Conservation (phyloP, 768 basidiomycete genomes). For the Podaxis rugospora region DNA sequence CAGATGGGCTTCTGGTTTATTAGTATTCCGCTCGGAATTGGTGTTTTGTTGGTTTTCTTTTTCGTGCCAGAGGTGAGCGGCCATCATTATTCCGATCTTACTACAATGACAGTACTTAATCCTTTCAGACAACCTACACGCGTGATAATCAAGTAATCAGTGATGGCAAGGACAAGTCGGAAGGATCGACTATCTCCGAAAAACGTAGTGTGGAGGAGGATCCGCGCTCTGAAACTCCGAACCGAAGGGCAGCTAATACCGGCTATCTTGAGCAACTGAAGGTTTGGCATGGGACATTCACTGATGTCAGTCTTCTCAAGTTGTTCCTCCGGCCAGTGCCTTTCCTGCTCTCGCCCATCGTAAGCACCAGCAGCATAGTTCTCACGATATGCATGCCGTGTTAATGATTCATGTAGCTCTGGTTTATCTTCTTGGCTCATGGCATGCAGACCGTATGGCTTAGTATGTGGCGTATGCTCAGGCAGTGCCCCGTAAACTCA, state of each 20-base stretch:
- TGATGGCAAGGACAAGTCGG: neutral
- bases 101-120: neutral
- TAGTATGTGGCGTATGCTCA: conserved; percentile 21
- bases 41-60: conserved; percentile 33
- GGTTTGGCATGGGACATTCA: conserved; percentile 34
- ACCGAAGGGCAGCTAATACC: conserved; percentile 10
- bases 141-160: conserved; percentile 11
- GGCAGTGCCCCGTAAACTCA: neutral
- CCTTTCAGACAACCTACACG: conserved; percentile 29
- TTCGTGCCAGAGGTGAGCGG: conserved; percentile 36
- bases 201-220: conserved; percentile 17
- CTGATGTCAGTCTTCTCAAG: conserved; percentile 28
- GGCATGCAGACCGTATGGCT: conserved; percentile 43
- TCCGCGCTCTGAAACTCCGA: conserved; percentile 9
- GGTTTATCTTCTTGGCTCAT: conserved; percentile 33
- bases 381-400: neutral
- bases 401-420: conserved; percentile 19
- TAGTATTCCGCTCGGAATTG: conserved; percentile 35
- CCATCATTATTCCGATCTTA: neutral
- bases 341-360: conserved; percentile 37
- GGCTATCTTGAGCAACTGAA: conserved; percentile 31
- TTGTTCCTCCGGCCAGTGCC: conserved; percentile 38
- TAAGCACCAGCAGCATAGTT: conserved; percentile 16
- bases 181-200: conserved; percentile 3
- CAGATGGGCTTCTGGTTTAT: conserved; percentile 46